These are phyloP conservation scores for Hirschfeldia incana DNA, from an alignment of 345 rosid genomes.

Conservation along the genomic window DNA sequence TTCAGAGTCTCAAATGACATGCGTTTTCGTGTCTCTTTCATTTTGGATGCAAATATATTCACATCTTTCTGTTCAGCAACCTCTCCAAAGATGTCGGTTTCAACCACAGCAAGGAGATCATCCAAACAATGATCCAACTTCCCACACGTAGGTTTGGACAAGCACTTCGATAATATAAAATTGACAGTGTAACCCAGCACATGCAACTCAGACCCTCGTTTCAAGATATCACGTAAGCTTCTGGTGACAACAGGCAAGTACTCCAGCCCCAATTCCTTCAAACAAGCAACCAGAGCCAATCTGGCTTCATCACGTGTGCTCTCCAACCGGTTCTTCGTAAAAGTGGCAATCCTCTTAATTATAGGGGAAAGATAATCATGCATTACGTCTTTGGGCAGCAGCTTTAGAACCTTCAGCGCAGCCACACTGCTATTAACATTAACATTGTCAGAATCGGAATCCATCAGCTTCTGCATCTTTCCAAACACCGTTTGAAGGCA, in stretches of 20 bases:
- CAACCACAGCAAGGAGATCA: conserved; percentile 75
- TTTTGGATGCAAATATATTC: conserved; percentile 76
- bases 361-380: conserved; percentile 63
- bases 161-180: conserved; percentile 61
- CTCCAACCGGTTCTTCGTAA: conserved; percentile 67
- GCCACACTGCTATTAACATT: conserved; percentile 69
- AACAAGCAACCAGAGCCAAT: conserved; percentile 76
- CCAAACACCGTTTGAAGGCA: not conserved
- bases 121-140: conserved; percentile 78
- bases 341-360: conserved; percentile 65
- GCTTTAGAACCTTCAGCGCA: conserved; percentile 79
- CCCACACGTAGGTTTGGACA: conserved; percentile 46
- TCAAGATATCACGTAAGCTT: conserved; percentile 65
- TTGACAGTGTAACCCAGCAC: conserved; percentile 78
- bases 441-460: conserved; percentile 62
- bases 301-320: conserved; percentile 80
- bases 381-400: conserved; percentile 77
- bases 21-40: conserved; percentile 80
- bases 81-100: conserved; percentile 80
- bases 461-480: conserved; percentile 60
- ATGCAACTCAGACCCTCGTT: conserved; percentile 84
- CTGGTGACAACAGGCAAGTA: conserved; percentile 65
- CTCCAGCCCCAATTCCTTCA: conserved; percentile 89
- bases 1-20: conserved; percentile 75
- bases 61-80: conserved; percentile 93